Conservation (phyloP, 306 rosid species). For the Arachis stenosperma region DNA sequence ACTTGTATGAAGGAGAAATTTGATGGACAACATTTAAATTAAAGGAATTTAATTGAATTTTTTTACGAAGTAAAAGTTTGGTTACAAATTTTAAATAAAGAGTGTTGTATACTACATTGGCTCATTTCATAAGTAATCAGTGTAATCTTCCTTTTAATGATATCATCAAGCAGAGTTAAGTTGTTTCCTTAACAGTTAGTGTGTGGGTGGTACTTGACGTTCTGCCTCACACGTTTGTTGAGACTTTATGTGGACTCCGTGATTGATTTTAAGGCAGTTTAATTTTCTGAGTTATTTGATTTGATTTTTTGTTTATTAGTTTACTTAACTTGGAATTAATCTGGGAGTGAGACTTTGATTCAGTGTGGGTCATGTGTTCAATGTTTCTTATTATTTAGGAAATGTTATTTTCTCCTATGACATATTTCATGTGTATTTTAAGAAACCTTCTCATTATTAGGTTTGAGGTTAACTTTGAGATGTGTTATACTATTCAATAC, state of each 20-base stretch:
- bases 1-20: too few species aligned
- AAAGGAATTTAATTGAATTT: too few species aligned
- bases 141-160: not conserved
- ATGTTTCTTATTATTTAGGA: not conserved
- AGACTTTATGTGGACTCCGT: slow-evolving; percentile 23
- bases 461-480: not conserved
- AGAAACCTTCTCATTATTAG: not conserved
- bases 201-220: slow-evolving; percentile 4
- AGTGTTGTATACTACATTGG: too few species aligned
- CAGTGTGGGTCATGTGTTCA: slow-evolving; percentile 33
- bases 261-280: slow-evolving; percentile 3
- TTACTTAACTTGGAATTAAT: slow-evolving; percentile 30
- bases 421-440: not conserved
- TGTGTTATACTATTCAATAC: too few species aligned
- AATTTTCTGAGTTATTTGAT: slow-evolving; percentile 8
- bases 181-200: slow-evolving; percentile 5
- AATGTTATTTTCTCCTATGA: not conserved
- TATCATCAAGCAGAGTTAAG: not conserved
- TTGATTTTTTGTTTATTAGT: not conserved
- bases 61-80: too few species aligned
- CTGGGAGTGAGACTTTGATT: slow-evolving; percentile 37
- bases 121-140: too few species aligned
- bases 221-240: slow-evolving; percentile 34
- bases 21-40: too few species aligned
- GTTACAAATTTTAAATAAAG: too few species aligned